Evolutionary conservation across 73 alveolate genomes (phyloP), one percentile per base, ranked within the genome.

Genomic region (Tetrahymena malaccensis): DNA sequence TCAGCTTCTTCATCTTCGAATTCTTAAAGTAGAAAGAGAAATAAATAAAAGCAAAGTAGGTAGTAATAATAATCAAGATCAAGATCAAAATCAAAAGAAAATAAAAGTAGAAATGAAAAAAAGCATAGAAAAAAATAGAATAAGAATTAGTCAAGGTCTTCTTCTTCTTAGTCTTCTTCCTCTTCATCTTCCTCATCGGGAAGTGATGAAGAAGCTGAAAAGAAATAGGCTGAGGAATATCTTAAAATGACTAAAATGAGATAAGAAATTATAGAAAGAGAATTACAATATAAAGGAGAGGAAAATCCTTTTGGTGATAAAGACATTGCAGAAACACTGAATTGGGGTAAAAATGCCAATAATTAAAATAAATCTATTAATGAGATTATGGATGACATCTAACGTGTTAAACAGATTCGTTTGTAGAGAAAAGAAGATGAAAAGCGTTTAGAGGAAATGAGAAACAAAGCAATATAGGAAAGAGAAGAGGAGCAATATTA

Each of bases 281-380:
- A 89, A 27, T 85, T 95, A 21, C 94, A 94, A 43, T 95, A 95
- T 43, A 95, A 93, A 34, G 97, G 94, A 85, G 93, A 95, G n/a
- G 97, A 95, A 25, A 95, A 95, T 89, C 97, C 97, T 50, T 95
- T 85, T 95, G 97, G 97, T 43, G 97, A 95, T 55, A 95, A 95
- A 50, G 94, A 57, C 89, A 85, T 95, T 34, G 97, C 97, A 37
- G 94, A 95, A 40, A 50, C 95, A 84, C 35, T 95, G 37, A 89
- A 85, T 13, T 95, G 97, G 97, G 94, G 94, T 33, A 50, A 93
- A 31, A 95, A 95, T 44, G 97, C 93, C 40, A 56, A 95, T 43
- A 89, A 85, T 15, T 93, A 85, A 37, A 89, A 43, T 43, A 93
- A 89, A 35, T 85, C 93, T 35, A 55, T 95, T n/a, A 83, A 95